Evolutionary conservation across 2,329 filamentous ascomycete genomes (phyloP).

Genomic region (Penicillium brevicompactum): DNA sequence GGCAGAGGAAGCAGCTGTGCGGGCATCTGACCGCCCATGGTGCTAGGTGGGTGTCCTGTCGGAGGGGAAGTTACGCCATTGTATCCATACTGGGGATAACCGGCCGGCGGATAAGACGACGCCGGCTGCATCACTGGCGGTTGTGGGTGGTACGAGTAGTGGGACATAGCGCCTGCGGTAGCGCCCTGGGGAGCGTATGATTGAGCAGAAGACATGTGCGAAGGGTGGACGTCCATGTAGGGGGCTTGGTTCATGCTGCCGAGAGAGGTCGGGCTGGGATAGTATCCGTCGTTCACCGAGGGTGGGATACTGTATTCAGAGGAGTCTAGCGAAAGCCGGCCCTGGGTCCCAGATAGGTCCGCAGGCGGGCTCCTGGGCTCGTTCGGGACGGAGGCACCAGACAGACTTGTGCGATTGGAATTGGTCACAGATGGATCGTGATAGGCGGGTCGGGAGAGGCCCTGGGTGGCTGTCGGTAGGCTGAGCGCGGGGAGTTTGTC

Average conservation of each 20-base stretch:
- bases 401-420: constrained; percentile 57
- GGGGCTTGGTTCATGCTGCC: constrained; percentile 77
- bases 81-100: constrained; percentile 74
- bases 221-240: constrained; percentile 78
- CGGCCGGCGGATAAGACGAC: constrained; percentile 67
- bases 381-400: constrained; percentile 53
- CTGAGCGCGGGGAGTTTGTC: constrained; percentile 73
- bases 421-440: constrained; percentile 54
- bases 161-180: constrained; percentile 70
- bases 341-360: constrained; percentile 51
- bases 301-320: constrained; percentile 38
- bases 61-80: constrained; percentile 82
- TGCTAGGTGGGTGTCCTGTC: constrained; percentile 65
- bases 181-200: constrained; percentile 74
- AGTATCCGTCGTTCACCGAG: constrained; percentile 45
- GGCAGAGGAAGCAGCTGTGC: constrained; percentile 72
- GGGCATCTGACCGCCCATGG: constrained; percentile 67
- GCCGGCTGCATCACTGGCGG: constrained; percentile 74
- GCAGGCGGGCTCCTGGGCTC: constrained; percentile 69
- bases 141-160: constrained; percentile 73
- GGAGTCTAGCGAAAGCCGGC: constrained; percentile 38
- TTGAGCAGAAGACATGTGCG: constrained; percentile 77
- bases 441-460: constrained; percentile 73
- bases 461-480: constrained; percentile 66
- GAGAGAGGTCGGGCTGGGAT: constrained; percentile 40